phyloP scores from a whole-genome alignment of 2,329 filamentous ascomycete species.

The Elsinoe batatas region DNA sequence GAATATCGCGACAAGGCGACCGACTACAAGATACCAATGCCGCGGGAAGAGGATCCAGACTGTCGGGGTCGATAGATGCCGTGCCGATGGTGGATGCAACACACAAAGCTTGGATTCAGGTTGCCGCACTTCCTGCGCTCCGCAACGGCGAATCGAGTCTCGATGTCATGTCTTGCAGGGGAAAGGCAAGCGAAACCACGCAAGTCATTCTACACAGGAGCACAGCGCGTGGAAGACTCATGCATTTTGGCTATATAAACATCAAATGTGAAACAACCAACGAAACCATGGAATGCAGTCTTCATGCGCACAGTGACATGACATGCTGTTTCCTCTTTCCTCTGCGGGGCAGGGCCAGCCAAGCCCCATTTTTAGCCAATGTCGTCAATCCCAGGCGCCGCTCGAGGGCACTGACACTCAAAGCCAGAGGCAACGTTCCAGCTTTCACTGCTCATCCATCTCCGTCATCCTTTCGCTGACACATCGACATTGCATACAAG shows the following conservation, averaged over 20 bases:
- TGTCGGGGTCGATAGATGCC: background rate
- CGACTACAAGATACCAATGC: background rate
- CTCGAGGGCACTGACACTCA: background rate
- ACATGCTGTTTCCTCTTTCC: background rate
- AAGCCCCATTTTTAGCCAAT: constrained; percentile 7
- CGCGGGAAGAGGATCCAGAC: background rate
- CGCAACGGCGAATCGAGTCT: background rate
- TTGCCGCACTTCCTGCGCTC: background rate
- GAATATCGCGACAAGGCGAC: background rate
- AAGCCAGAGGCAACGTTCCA: constrained; percentile 1
- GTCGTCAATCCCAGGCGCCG: constrained; percentile 1
- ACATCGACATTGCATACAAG: too few species aligned
- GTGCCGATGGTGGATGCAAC: background rate
- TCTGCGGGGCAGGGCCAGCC: constrained; percentile 7
- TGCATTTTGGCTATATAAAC: too few species aligned
- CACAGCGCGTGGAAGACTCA: background rate
- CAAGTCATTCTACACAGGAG: background rate
- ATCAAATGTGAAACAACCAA: background rate
- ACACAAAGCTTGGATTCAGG: background rate
- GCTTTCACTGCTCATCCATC: background rate
- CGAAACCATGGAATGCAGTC: background rate
- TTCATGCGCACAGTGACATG: background rate
- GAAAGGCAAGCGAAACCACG: background rate
- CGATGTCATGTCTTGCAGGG: background rate
- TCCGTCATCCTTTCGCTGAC: too few species aligned